Conservation (phyloP, 2,329 filamentous ascomycete species). For the Trichophyton simii region DNA sequence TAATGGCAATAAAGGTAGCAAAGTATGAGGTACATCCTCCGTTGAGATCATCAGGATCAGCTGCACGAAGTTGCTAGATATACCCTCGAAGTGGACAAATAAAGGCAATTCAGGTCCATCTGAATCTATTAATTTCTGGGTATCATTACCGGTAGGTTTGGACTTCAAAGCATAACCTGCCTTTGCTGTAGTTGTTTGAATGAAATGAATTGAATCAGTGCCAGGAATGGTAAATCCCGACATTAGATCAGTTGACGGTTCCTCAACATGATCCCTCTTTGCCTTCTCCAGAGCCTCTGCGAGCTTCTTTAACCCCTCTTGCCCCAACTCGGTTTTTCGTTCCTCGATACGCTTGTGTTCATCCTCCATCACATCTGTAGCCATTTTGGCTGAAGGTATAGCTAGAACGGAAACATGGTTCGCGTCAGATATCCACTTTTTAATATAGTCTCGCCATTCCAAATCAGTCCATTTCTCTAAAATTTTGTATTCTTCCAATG, state of each 20-base stretch:
- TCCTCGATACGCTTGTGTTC: constrained; percentile 68
- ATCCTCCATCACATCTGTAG: constrained; percentile 66
- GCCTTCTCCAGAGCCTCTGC: constrained; percentile 66
- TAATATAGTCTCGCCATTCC: constrained; percentile 72
- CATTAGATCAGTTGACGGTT: constrained; percentile 72
- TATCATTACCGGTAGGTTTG: constrained; percentile 53
- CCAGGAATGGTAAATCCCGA: constrained; percentile 70
- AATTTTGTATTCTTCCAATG: constrained; percentile 46
- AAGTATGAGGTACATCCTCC: constrained; percentile 59
- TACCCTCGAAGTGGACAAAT: constrained; percentile 95
- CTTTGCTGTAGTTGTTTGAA: constrained; percentile 71
- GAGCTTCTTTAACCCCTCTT: constrained; percentile 66
- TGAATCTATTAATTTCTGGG: constrained; percentile 64
- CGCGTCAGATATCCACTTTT: constrained; percentile 73
- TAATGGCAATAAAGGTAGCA: constrained; percentile 71
- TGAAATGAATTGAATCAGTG: constrained; percentile 89
- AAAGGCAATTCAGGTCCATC: constrained; percentile 55
- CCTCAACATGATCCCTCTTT: constrained; percentile 75
- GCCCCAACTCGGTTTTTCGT: constrained; percentile 65
- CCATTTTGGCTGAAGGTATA: constrained; percentile 67
- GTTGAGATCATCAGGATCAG: constrained; percentile 72
- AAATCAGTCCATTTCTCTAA: constrained; percentile 69
- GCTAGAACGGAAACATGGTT: constrained; percentile 80
- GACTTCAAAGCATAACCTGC: constrained; percentile 63
- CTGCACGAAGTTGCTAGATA: constrained; percentile 84